Conservation (phyloP, 768 basidiomycete genomes). For the Amanita muscaria region DNA sequence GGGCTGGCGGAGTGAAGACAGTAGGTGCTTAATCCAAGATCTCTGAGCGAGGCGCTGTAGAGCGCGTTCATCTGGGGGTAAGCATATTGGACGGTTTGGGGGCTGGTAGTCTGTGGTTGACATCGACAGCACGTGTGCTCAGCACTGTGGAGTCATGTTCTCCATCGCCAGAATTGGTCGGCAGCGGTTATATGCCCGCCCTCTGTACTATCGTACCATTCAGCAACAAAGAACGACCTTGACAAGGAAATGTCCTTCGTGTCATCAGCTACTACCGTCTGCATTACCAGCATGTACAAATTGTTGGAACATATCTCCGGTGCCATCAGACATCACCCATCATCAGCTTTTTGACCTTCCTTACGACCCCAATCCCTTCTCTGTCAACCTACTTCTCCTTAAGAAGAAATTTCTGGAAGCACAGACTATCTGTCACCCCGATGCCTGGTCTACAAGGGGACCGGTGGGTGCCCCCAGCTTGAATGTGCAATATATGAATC, state of each 20-base stretch:
- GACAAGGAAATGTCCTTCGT: slow-evolving; percentile 47
- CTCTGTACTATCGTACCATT: slow-evolving; percentile 3
- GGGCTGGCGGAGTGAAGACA: slow-evolving; percentile 24
- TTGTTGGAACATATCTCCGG: slow-evolving; percentile 59
- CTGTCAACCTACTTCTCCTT: slow-evolving; percentile 50
- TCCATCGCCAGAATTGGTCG: slow-evolving; percentile 5
- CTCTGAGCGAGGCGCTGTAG: too few species aligned
- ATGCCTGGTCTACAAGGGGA: slow-evolving; percentile 68
- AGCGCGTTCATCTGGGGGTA: too few species aligned
- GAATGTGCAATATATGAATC: too few species aligned
- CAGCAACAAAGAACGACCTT: slow-evolving; percentile 2
- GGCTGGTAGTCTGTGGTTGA: too few species aligned
- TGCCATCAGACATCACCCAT: slow-evolving; percentile 48
- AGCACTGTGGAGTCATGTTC: slow-evolving; percentile 11
- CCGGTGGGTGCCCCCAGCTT: slow-evolving; percentile 31
- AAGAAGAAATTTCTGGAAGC: slow-evolving; percentile 60
- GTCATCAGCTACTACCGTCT: slow-evolving; percentile 49
- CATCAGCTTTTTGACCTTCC: slow-evolving; percentile 64
- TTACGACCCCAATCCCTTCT: slow-evolving; percentile 58
- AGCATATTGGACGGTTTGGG: too few species aligned
- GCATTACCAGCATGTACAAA: slow-evolving; percentile 63
- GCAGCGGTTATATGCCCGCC: slow-evolving; percentile 6
- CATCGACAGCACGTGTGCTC: too few species aligned
- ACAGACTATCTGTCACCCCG: slow-evolving; percentile 79
- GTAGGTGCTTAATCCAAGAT: slow-evolving; percentile 11